A percentile compares a stretch with the other conserved stretches of the same genome.
phyloP scores from a whole-genome alignment of 495 filamentous ascomycete species.

The Bacidia gigantensis region DNA sequence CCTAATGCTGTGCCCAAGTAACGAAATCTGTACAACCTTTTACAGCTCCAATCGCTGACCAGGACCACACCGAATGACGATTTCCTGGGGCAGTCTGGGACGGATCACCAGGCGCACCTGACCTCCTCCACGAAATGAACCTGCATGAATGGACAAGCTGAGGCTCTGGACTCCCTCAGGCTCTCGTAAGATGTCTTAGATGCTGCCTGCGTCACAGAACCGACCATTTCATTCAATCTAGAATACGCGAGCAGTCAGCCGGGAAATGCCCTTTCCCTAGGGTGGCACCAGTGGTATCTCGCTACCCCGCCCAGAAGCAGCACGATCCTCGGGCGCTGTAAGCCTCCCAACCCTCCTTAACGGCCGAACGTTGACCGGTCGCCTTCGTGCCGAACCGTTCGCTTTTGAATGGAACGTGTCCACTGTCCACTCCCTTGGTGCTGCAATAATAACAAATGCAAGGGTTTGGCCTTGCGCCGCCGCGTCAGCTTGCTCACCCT shows the following conservation, averaged over 20 bases:
- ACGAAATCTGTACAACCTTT: no score
- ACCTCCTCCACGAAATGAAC: background rate
- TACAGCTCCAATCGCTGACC: background rate
- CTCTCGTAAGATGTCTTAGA: background rate
- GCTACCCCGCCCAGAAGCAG: background rate
- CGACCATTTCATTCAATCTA: no score
- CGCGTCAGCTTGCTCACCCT: constrained; percentile 7
- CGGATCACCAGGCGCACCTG: background rate
- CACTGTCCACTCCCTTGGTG: background rate
- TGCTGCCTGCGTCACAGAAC: no score
- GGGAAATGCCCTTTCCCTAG: background rate
- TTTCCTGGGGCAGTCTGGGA: background rate
- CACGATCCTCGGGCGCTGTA: background rate
- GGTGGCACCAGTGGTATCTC: background rate
- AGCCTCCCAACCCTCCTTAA: background rate
- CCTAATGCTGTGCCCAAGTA: background rate
- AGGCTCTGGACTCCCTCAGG: background rate
- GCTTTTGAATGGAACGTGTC: no score
- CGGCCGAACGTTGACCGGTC: constrained; percentile 7
- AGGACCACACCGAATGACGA: background rate
- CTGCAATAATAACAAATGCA: no score
- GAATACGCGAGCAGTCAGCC: no score
- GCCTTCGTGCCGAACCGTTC: constrained; percentile 14
- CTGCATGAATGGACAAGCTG: background rate
- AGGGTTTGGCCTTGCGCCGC: background rate